Percentiles rank a stretch among this genome's conserved stretches.
Conservation (phyloP, 2,329 filamentous ascomycete species). For the Diplocarpon mali region DNA sequence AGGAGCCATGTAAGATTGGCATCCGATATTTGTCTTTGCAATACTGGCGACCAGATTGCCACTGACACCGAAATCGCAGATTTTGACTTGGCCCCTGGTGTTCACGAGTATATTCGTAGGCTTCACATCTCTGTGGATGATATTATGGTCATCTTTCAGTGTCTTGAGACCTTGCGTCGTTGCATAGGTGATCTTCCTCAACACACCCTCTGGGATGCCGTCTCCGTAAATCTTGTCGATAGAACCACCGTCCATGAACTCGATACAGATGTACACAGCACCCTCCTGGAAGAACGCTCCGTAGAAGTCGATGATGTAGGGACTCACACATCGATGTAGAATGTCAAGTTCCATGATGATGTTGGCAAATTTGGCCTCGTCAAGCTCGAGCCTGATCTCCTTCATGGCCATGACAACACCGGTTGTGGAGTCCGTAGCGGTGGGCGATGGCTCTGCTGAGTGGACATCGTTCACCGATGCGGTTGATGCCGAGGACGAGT, state of each 20-base stretch:
- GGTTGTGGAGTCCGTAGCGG: conserved; percentile 37
- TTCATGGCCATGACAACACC: conserved; percentile 98
- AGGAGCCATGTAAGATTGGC: conserved; percentile 98
- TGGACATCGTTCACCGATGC: conserved; percentile 25
- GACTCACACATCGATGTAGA: conserved; percentile 85
- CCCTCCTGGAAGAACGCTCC: conserved; percentile 98
- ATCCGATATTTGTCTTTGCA: conserved; percentile 97
- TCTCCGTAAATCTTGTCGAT: conserved; percentile 92
- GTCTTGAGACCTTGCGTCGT: conserved; percentile 87
- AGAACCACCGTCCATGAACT: conserved; percentile 97
- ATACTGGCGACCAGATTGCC: conserved; percentile 96
- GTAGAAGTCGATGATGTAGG: conserved; percentile 98
- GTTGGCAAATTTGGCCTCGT: conserved; percentile 91
- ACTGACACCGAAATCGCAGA: conserved; percentile 96
- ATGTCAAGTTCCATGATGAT: conserved; percentile 98
- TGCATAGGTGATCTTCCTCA: conserved; percentile 81
- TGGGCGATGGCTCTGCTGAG: conserved; percentile 25
- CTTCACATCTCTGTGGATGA: conserved; percentile 97
- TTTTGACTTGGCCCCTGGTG: conserved; percentile 83
- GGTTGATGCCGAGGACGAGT: conserved; percentile 29
- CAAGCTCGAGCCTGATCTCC: conserved; percentile 87
- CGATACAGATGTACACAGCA: conserved; percentile 97
- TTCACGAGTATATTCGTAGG: conserved; percentile 98
- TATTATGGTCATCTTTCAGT: conserved; percentile 96
- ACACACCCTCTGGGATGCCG: conserved; percentile 77